phyloP scores from a whole-genome alignment of 2,329 filamentous ascomycete species.

The Ophiostoma australiae region DNA sequence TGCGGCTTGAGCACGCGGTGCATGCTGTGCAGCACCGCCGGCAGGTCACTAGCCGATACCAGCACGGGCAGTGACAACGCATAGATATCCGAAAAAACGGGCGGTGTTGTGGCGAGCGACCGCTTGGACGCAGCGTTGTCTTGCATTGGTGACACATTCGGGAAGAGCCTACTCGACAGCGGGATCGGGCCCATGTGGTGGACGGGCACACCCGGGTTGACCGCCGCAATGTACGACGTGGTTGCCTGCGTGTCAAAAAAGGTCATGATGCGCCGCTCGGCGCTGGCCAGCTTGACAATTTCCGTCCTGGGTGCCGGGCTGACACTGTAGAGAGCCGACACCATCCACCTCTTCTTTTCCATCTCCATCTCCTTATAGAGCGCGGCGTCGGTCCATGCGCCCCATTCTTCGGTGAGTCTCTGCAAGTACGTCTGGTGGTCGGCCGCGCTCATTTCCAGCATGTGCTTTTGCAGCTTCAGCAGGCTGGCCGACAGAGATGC shows the following conservation, averaged over 20 bases:
- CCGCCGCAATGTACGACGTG: constrained; percentile 46
- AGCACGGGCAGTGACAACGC: constrained; percentile 53
- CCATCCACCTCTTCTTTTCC: constrained; percentile 37
- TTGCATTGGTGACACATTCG: constrained; percentile 40
- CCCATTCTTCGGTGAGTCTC: constrained; percentile 51
- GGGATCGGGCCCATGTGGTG: constrained; percentile 45
- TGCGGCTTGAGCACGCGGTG: constrained; percentile 51
- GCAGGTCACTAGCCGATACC: constrained; percentile 53
- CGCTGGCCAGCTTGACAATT: constrained; percentile 19
- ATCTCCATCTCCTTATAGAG: constrained; percentile 48
- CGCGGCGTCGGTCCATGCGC: constrained; percentile 45
- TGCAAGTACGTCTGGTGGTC: constrained; percentile 49
- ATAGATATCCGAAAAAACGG: constrained; percentile 47
- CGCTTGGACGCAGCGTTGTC: constrained; percentile 35
- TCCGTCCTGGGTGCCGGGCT: constrained; percentile 34
- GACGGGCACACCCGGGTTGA: constrained; percentile 40
- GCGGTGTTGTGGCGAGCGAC: constrained; percentile 38
- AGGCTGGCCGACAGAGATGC: constrained; percentile 34
- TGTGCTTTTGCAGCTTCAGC: constrained; percentile 46
- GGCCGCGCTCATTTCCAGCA: constrained; percentile 52
- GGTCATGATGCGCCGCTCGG: constrained; percentile 39
- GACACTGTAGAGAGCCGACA: constrained; percentile 44
- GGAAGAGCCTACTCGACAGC: constrained; percentile 37
- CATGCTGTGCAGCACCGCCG: constrained; percentile 52
- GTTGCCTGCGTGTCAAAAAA: constrained; percentile 50